phyloP scores from a whole-genome alignment of 352 stramenopile species.

The Globisporangium lucens region DNA sequence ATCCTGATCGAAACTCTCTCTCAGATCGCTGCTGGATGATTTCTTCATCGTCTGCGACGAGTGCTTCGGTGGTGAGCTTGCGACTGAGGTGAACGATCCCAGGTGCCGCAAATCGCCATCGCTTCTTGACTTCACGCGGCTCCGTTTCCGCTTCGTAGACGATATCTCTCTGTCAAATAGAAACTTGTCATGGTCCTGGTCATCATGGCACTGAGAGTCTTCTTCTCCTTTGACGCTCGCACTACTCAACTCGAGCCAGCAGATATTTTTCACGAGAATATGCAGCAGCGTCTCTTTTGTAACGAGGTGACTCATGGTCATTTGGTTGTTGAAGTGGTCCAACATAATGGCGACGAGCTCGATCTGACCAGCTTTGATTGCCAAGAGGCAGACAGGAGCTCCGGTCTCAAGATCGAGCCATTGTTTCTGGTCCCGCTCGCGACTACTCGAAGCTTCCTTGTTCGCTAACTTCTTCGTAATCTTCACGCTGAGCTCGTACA shows the following conservation, averaged over 20 bases:
- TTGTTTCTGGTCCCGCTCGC: conserved; percentile 2
- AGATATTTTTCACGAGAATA: conserved; percentile 42
- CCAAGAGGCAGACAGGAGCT: conserved; percentile 38
- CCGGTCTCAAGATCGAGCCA: conserved; percentile 58
- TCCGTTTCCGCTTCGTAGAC: conserved; percentile 22
- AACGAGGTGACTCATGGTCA: conserved; percentile 18
- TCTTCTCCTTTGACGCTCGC: neutral
- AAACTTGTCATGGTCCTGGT: neutral
- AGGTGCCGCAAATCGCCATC: conserved; percentile 44
- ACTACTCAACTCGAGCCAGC: conserved; percentile 29
- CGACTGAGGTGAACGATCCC: conserved; percentile 8
- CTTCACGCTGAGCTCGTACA: conserved; percentile 47
- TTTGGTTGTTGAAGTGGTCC: conserved; percentile 27
- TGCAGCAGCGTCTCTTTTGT: conserved; percentile 41
- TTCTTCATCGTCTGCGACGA: conserved; percentile 5
- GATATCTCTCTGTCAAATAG: conserved; percentile 3
- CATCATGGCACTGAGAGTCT: neutral
- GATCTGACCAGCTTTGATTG: conserved; percentile 53
- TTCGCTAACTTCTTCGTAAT: conserved; percentile 14
- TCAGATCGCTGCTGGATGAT: conserved; percentile 2
- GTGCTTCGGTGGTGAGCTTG: neutral
- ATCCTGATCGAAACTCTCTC: neutral
- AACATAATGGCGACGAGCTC: conserved; percentile 58
- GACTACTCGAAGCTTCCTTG: neutral
- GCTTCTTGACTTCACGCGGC: conserved; percentile 42